These are phyloP conservation scores for Citrus mangshanensis DNA, from an alignment of 345 rosid species.

Conservation along the genomic window DNA sequence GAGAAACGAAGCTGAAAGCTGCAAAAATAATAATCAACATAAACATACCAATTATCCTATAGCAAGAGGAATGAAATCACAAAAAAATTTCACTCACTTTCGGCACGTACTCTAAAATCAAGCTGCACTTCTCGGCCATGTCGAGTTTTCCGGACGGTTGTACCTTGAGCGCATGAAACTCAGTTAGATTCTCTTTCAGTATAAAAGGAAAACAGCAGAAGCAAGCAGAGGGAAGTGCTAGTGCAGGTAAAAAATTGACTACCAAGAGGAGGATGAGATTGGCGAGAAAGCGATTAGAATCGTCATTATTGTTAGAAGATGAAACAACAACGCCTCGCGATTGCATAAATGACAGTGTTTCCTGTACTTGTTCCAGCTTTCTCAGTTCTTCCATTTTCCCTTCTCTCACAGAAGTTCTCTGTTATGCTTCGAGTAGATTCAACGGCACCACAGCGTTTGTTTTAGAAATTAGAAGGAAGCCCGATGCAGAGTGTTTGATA, in stretches of 20 bases:
- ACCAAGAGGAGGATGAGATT: slow-evolving; percentile 58
- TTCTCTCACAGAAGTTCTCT: background rate
- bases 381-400: slow-evolving; percentile 65
- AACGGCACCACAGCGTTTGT: background rate
- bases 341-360: slow-evolving; percentile 42
- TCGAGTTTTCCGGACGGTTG: slow-evolving; percentile 71
- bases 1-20: slow-evolving; percentile 50
- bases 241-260: background rate
- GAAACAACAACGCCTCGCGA: slow-evolving; percentile 31
- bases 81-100: slow-evolving; percentile 37
- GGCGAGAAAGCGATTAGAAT: slow-evolving; percentile 64
- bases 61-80: background rate
- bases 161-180: slow-evolving; percentile 28
- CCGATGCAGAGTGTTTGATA: background rate
- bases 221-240: background rate
- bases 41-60: background rate
- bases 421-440: background rate
- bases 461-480: background rate
- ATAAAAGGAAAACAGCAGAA: background rate
- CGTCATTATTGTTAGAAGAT: slow-evolving; percentile 20
- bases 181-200: background rate
- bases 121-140: slow-evolving; percentile 34
- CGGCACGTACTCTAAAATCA: slow-evolving; percentile 44
- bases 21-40: background rate
- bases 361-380: slow-evolving; percentile 67